These are phyloP conservation scores for Prunella vulgaris DNA, from an alignment of 257 asterid genomes.

Conservation along the genomic window DNA sequence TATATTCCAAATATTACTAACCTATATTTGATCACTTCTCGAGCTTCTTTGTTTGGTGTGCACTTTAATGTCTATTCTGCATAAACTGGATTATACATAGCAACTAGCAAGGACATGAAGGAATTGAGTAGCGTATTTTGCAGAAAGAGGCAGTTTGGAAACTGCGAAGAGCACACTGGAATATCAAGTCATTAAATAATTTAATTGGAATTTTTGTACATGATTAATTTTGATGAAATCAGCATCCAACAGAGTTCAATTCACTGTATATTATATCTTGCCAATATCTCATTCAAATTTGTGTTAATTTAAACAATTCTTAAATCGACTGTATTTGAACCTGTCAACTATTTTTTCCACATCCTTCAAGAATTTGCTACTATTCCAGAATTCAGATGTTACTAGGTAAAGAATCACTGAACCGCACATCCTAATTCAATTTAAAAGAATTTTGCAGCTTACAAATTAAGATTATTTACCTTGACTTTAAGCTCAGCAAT, in stretches of 20 bases:
- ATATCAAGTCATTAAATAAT: neutral
- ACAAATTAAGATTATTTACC: slow-evolving; percentile 33
- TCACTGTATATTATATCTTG: neutral
- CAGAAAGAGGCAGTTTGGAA: neutral
- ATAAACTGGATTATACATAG: neutral
- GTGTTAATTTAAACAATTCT: neutral
- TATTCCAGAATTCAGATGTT: neutral
- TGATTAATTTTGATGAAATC: neutral
- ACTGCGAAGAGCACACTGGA: neutral
- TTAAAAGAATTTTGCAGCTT: neutral
- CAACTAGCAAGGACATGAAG: slow-evolving; percentile 3
- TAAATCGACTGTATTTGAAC: neutral
- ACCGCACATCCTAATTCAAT: neutral
- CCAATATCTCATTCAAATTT: neutral
- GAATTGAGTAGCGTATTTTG: neutral
- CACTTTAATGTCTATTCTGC: neutral
- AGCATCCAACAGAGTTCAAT: neutral
- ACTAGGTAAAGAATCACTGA: neutral
- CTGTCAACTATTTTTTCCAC: neutral
- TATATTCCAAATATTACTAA: neutral
- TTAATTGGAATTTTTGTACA: neutral
- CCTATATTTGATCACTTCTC: neutral
- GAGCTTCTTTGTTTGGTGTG: neutral
- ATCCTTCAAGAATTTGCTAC: neutral
- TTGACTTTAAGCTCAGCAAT: slow-evolving; percentile 78